These are phyloP conservation scores for Halophytophthora batemanensis DNA, from an alignment of 352 stramenopile species.

Conservation along the genomic window DNA sequence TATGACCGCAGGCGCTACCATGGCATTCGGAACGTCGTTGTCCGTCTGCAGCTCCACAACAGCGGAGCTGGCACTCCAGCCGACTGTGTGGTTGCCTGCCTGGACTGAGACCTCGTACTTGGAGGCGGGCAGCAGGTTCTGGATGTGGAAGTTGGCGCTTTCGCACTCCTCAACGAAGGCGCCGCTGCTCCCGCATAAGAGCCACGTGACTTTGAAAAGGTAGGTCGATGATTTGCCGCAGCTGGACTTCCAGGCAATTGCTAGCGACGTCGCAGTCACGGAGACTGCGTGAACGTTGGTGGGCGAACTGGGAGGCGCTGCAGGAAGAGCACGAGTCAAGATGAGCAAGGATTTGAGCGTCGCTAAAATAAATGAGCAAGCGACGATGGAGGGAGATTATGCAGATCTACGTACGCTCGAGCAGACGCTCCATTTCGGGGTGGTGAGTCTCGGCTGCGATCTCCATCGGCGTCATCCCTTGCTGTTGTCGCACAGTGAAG, in stretches of 20 bases:
- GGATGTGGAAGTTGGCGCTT: conserved; percentile 20
- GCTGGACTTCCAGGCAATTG: conserved; percentile 23
- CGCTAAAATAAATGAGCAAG: background rate
- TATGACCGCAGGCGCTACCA: conserved; percentile 32
- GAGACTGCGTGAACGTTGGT: conserved; percentile 14
- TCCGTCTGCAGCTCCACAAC: conserved; percentile 26
- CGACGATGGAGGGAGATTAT: background rate
- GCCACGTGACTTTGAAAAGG: conserved; percentile 41
- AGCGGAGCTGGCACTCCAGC: conserved; percentile 35
- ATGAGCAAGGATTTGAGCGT: background rate
- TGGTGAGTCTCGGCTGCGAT: conserved; percentile 41
- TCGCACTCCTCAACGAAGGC: conserved; percentile 24
- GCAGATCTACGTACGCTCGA: conserved; percentile 43
- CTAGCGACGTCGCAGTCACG: conserved; percentile 27
- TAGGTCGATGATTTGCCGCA: conserved; percentile 19
- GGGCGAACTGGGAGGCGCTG: conserved; percentile 32
- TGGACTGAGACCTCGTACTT: conserved; percentile 39
- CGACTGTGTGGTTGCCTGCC: conserved; percentile 41
- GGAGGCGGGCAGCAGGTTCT: conserved; percentile 40
- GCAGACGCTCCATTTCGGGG: conserved; percentile 29
- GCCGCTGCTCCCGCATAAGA: conserved; percentile 15
- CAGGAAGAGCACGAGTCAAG: background rate
- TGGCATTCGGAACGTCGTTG: conserved; percentile 40
- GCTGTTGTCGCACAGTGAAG: conserved; percentile 13
- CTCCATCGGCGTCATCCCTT: conserved; percentile 36